Base-by-base conservation (phyloP, 768 basidiomycete genomes). In the Serpula lacrymans region DNA sequence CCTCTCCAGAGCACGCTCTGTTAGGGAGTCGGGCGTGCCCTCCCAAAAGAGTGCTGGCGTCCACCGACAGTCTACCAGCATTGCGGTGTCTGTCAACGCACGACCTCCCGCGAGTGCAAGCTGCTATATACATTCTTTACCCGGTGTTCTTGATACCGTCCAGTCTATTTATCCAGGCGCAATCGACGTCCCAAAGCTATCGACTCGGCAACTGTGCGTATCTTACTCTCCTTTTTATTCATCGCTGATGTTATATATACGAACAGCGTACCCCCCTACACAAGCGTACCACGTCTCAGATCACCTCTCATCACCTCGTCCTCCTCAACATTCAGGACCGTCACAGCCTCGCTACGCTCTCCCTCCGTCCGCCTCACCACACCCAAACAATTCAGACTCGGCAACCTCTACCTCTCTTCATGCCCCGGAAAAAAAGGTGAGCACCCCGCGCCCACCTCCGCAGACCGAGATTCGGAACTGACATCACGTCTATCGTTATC, bases 341-440 rank as follows among this genome's bases (percentile, higher is more conserved):
- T 47, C 9, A 51, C 32, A 20, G 34, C 51, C 7, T 38, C 45
- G 6, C 41, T 21, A 23, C 20, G 36, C 23, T 31, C 45, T 10
- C 11, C 45, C 35, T 25, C 41, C 17, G 24, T 45, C 36, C 39
- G 31, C 40, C 36, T 37, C 39, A 30, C 18, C 29, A 13, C 45
- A 44, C 2, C 37, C 46, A 41, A 36, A 18, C 41, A 46, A 24
- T 62, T 65, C 21, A 54, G 53, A 10, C 63, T 95, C 7, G 94
- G 94, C n/a, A 97, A 98, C 59, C 65, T 98, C 16, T 74, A 84
- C 37, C 62, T 97, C 23, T 91, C 88, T 5, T 92, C 88, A 5
- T 97, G 95, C 66, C 94, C 94, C 2, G 94, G 94, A 4, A 98
- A 98, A 64, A 92, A 96, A 74, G 83, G 85, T 83, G 22, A 8